These are phyloP conservation scores for Cadophora malorum DNA, from an alignment of 2,329 filamentous ascomycete genomes.

Conservation along the genomic window DNA sequence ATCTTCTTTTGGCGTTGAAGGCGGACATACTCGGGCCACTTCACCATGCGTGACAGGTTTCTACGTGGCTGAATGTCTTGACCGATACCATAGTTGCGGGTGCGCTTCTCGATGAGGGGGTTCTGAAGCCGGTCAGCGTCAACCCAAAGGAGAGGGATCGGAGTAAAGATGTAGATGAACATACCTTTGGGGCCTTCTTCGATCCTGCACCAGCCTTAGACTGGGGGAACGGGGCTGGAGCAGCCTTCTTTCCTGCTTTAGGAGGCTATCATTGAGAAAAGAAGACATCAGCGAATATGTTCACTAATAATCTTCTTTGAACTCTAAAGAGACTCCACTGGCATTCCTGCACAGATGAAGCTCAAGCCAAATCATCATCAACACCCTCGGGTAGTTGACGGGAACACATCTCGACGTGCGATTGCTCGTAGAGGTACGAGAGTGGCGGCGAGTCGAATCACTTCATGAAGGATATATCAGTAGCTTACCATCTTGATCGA, in stretches of 20 bases:
- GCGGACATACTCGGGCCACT: constrained; percentile 99
- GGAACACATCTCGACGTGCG: constrained; percentile 46
- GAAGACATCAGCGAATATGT: constrained; percentile 91
- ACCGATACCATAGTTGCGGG: constrained; percentile 97
- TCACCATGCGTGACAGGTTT: constrained; percentile 97
- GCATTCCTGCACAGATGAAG: constrained; percentile 49
- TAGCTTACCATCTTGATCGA: constrained; percentile 68
- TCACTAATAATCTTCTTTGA: constrained; percentile 84
- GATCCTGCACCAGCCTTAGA: constrained; percentile 79
- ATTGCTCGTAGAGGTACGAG: constrained; percentile 49
- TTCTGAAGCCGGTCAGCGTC: constrained; percentile 65
- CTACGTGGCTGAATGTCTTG: constrained; percentile 97
- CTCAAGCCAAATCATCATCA: constrained; percentile 72
- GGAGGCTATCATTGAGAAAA: constrained; percentile 99
- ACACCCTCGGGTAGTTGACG: constrained; percentile 44
- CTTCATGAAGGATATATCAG: constrained; percentile 44
- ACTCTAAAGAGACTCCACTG: constrained; percentile 81
- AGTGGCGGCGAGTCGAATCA: constrained; percentile 44
- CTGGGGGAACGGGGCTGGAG: constrained; percentile 94
- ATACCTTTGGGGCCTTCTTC: constrained; percentile 97
- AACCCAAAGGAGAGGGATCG: constrained; percentile 13
- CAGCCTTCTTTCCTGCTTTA: constrained; percentile 97
- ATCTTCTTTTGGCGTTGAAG: constrained; percentile 89
- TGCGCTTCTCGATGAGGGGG: constrained; percentile 98
- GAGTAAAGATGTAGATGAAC: constrained; percentile 49